Base-by-base conservation (phyloP, 2,329 filamentous ascomycete genomes). In the Metarhizium rileyi region DNA sequence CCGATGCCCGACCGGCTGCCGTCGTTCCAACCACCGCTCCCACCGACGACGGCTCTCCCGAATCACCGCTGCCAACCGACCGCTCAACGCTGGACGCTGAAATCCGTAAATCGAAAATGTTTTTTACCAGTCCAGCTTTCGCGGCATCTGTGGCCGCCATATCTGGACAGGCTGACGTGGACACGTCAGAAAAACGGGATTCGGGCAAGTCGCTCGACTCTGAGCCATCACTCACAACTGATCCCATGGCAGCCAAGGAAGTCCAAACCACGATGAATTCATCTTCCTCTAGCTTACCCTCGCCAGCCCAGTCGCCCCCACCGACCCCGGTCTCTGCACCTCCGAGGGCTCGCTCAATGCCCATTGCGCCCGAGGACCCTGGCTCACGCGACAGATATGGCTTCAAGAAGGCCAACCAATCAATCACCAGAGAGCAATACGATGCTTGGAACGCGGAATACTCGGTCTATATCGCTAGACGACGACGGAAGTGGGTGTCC, bases 381-480 rank as follows among this genome's bases (percentile, higher is more conserved):
- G 65, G 65, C 14, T 63, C 66, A 18, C 81, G 90, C 48, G 90
- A 96, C 64, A 80, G 87, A 16, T 95, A 96, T 61, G 91, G 91
- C 3, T 97, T 97, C 71, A 87, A 89, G 56, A 97, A 96, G 65
- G 78, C 81, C 35, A 91, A 83, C 38, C 84, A 90, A 56, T 84
- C 94, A 61, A 77, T 95, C 54, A 86, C 78, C 1, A 70, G 83
- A 20, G 76, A 85, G 51, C 78, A 90, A 62, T 95, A 94, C 62
- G 87, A 96, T 59, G 71, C 75, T 1, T 97, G 91, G 91, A 82
- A 90, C 57, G 70, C 70, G 16, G 74, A 74, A 4, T 96, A 97
- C 63, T 80, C 78, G 27, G 77, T 83, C 35, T 90, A 93, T 62
- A 73, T 94, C 36, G 78, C 79, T 1, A 78, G 87, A 28, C 78